A percentile compares a stretch with the other conserved stretches of the same genome.
These are phyloP conservation scores for Exserohilum rostratum DNA, from an alignment of 2,329 filamentous ascomycete species.

Conservation along the genomic window DNA sequence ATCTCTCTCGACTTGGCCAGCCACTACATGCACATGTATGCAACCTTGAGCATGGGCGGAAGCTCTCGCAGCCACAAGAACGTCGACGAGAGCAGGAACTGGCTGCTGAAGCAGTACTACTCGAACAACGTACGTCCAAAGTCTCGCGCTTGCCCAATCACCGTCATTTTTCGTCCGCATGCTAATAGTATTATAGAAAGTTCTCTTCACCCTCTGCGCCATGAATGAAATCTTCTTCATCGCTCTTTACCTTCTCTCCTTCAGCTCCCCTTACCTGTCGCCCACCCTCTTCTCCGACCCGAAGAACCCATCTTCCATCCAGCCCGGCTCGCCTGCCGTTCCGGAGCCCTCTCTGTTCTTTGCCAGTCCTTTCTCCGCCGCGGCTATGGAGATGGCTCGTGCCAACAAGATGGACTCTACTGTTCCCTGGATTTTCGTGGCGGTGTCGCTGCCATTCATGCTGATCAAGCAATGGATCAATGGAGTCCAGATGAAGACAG, in stretches of 20 bases:
- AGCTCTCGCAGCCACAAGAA: slow-evolving; percentile 87
- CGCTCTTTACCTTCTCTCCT: slow-evolving; percentile 94
- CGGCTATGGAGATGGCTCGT: slow-evolving; percentile 84
- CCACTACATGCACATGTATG: slow-evolving; percentile 99
- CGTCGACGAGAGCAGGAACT: slow-evolving; percentile 84
- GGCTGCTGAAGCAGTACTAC: slow-evolving; percentile 93
- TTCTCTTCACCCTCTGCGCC: slow-evolving; percentile 88
- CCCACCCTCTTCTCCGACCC: slow-evolving; percentile 75
- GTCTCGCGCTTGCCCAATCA: background rate
- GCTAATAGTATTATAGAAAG: slow-evolving; percentile 63
- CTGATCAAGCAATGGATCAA: slow-evolving; percentile 92
- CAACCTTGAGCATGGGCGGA: slow-evolving; percentile 86
- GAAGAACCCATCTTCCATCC: slow-evolving; percentile 58
- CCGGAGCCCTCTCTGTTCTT: slow-evolving; percentile 76
- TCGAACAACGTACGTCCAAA: slow-evolving; percentile 79
- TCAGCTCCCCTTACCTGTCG: slow-evolving; percentile 87
- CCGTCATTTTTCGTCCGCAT: background rate
- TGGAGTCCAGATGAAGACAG: slow-evolving; percentile 90
- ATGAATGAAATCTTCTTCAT: slow-evolving; percentile 98
- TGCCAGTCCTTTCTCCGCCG: slow-evolving; percentile 87
- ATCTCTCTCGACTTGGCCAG: slow-evolving; percentile 93
- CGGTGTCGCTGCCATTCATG: slow-evolving; percentile 86
- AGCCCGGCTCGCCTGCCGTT: slow-evolving; percentile 72
- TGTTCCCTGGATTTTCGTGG: slow-evolving; percentile 79
- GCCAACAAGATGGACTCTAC: slow-evolving; percentile 78